Percentiles rank a stretch among this genome's conserved stretches.
Conservation (phyloP, 2,329 filamentous ascomycete species). For the Colletotrichum noveboracense region DNA sequence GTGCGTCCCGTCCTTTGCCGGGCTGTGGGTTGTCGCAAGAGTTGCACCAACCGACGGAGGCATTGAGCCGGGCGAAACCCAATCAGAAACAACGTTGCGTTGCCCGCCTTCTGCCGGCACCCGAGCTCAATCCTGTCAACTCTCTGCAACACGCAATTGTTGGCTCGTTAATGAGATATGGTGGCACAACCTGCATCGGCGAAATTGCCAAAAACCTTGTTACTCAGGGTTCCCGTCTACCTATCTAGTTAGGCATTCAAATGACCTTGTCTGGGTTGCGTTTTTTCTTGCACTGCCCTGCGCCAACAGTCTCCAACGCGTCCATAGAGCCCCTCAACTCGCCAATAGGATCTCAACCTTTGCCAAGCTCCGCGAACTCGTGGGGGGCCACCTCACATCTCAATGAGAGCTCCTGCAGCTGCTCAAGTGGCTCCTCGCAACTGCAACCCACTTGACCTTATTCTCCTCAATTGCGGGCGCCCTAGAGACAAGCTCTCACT, state of each 20-base stretch:
- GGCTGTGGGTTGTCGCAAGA: not conserved
- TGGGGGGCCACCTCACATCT: not conserved
- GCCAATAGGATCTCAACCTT: not conserved
- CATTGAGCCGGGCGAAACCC: not conserved
- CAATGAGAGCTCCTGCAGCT: not conserved
- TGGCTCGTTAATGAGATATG: not conserved
- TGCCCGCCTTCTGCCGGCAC: not conserved
- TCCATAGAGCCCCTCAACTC: not conserved
- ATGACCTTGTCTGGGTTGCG: not conserved
- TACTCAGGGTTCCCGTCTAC: not conserved
- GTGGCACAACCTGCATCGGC: not conserved
- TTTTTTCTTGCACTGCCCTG: not conserved
- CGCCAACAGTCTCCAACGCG: not conserved
- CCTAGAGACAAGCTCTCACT: not conserved
- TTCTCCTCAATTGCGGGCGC: not conserved
- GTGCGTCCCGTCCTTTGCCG: not conserved
- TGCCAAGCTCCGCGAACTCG: conserved; percentile 13
- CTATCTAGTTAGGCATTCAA: not conserved
- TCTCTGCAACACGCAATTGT: not conserved
- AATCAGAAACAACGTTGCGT: not conserved
- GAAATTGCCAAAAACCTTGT: not conserved
- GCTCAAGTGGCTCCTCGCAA: not conserved
- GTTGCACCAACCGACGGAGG: not conserved
- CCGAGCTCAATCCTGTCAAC: not conserved
- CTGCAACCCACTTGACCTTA: not conserved